Conservation (phyloP, 1,284 basidiomycete species). For the Fereydounia khargensis region DNA sequence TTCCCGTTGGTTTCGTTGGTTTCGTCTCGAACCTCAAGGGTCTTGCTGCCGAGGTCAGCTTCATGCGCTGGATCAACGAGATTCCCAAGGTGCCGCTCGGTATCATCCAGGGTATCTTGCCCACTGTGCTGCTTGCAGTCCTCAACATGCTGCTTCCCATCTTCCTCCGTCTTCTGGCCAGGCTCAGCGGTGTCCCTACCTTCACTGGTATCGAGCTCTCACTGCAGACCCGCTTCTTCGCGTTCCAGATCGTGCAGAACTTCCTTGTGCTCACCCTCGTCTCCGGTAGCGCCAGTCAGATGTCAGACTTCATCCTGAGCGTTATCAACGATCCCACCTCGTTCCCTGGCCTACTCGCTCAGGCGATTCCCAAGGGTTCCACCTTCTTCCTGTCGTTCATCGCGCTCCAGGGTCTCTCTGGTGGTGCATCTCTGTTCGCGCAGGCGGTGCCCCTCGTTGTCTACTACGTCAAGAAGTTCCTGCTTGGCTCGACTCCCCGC, state of each 20-base stretch:
- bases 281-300: conserved; percentile 36
- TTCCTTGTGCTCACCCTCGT: conserved; percentile 54
- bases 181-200: conserved; percentile 78
- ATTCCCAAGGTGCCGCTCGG: conserved; percentile 64
- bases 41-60: conserved; percentile 68
- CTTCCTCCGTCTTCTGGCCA: conserved; percentile 71
- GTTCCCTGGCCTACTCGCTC: conserved; percentile 51
- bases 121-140: conserved; percentile 76
- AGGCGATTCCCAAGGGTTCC: conserved; percentile 75
- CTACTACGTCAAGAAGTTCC: conserved; percentile 79
- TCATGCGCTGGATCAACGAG: conserved; percentile 78
- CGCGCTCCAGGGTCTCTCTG: conserved; percentile 58
- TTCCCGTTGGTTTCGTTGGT: conserved; percentile 71
- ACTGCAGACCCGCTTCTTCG: conserved; percentile 85
- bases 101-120: conserved; percentile 76
- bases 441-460: conserved; percentile 73
- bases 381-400: conserved; percentile 88
- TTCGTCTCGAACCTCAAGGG: conserved; percentile 75
- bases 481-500: conserved; percentile 87
- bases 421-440: conserved; percentile 73
- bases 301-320: conserved; percentile 22
- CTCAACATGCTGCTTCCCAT: conserved; percentile 90
- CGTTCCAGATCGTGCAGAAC: conserved; percentile 69
- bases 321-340: conserved; percentile 18
- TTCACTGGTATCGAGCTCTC: conserved; percentile 79